A percentile compares a stretch with the other conserved stretches of the same genome.
phyloP scores from a whole-genome alignment of 352 stramenopile species.

The Elongisporangium senticosum region DNA sequence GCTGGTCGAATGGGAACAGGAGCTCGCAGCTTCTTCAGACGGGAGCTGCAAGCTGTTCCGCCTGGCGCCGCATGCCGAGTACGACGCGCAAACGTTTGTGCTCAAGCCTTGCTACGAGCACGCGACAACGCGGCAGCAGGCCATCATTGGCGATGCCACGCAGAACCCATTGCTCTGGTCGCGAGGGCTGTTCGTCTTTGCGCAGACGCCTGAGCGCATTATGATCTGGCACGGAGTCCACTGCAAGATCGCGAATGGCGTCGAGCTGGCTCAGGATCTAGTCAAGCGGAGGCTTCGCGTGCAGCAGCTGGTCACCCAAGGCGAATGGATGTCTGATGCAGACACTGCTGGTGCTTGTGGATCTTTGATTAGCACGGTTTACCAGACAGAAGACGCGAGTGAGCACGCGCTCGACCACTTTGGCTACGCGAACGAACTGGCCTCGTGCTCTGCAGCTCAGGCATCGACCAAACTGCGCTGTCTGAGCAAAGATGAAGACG shows the following conservation, averaged over 20 bases:
- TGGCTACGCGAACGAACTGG: slow-evolving; percentile 29
- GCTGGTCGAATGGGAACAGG: slow-evolving; percentile 57
- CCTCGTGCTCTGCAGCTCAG: slow-evolving; percentile 14
- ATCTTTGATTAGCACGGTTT: neutral
- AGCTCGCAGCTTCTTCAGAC: slow-evolving; percentile 15
- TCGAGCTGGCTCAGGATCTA: slow-evolving; percentile 11
- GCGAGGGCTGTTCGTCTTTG: slow-evolving; percentile 40
- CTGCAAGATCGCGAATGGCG: slow-evolving; percentile 22
- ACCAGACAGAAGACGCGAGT: neutral
- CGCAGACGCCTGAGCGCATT: slow-evolving; percentile 12
- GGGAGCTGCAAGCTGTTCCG: slow-evolving; percentile 23
- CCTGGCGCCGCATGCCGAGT: slow-evolving; percentile 33
- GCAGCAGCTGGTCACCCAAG: slow-evolving; percentile 3
- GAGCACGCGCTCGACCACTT: slow-evolving; percentile 19
- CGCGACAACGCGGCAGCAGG: slow-evolving; percentile 9
- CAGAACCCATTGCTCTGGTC: slow-evolving; percentile 22
- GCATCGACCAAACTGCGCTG: no score
- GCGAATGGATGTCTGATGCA: neutral
- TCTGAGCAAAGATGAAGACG: neutral
- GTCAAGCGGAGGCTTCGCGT: slow-evolving; percentile 20
- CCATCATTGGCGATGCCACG: neutral
- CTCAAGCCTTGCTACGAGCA: slow-evolving; percentile 39
- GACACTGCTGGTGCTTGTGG: neutral
- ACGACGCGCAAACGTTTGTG: slow-evolving; percentile 38
- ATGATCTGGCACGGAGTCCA: slow-evolving; percentile 33